Percentiles rank a stretch among this genome's conserved stretches.
These are phyloP conservation scores for Pyrenula aspistea DNA, from an alignment of 495 filamentous ascomycete species.

Conservation along the genomic window DNA sequence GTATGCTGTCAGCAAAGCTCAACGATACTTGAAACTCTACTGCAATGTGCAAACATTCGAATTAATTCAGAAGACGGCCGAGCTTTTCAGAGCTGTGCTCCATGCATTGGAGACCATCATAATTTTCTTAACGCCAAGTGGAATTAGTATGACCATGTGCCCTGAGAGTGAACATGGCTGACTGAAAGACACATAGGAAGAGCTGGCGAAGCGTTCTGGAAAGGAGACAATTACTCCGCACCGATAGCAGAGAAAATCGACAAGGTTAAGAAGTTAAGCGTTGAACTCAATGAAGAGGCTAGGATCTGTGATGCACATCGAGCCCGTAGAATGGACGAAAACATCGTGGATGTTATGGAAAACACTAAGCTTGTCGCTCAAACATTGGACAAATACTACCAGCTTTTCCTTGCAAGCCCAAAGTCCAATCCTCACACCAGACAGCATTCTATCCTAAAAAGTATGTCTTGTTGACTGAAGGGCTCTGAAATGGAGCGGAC, in stretches of 20 bases:
- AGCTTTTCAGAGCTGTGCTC: background rate
- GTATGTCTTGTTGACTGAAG: no score
- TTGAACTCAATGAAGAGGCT: background rate
- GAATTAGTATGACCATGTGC: background rate
- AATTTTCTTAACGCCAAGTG: background rate
- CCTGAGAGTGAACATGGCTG: background rate
- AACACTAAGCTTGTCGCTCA: background rate
- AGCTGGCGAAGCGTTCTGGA: background rate
- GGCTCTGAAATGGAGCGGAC: no score
- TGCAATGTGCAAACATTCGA: background rate
- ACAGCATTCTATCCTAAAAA: background rate
- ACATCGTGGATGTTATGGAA: background rate
- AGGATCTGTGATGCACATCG: background rate
- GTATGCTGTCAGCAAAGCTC: background rate
- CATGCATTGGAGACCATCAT: background rate
- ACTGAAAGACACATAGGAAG: background rate
- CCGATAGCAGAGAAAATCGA: background rate
- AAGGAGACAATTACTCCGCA: background rate
- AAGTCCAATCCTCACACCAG: background rate
- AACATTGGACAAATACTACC: background rate
- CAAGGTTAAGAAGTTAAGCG: background rate
- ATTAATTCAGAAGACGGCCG: background rate
- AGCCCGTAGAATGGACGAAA: background rate
- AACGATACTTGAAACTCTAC: background rate
- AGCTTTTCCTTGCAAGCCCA: background rate